phyloP scores from a whole-genome alignment of 768 basidiomycete species.

The Psilocybe sp. region DNA sequence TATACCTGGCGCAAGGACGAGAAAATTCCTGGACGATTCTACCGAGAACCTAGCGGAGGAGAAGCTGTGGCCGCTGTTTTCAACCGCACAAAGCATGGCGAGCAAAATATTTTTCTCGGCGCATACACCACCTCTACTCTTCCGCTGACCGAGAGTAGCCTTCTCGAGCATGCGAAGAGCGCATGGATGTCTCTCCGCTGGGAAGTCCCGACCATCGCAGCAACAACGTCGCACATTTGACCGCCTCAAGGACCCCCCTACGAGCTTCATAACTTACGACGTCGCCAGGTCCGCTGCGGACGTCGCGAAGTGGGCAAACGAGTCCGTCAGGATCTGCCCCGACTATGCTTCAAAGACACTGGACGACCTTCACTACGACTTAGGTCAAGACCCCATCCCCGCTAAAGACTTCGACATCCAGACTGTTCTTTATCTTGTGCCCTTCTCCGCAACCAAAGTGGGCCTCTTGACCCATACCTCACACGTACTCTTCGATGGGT shows the following conservation, averaged over 20 bases:
- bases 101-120: conserved; percentile 17
- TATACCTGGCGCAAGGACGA: conserved; percentile 13
- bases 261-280: conserved; percentile 14
- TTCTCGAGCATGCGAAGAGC: conserved; percentile 6
- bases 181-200: conserved; percentile 17
- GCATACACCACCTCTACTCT: conserved; percentile 7
- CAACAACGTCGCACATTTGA: conserved; percentile 10
- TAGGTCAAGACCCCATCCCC: conserved; percentile 16
- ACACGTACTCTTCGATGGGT: conserved; percentile 15
- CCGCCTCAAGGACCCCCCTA: conserved; percentile 7
- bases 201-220: conserved; percentile 16
- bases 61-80: conserved; percentile 16
- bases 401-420: conserved; percentile 14
- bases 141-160: background rate
- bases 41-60: conserved; percentile 16
- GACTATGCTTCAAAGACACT: conserved; percentile 8
- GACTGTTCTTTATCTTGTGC: conserved; percentile 15
- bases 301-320: conserved; percentile 10
- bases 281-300: conserved; percentile 12
- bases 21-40: conserved; percentile 9
- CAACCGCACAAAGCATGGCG: conserved; percentile 18
- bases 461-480: conserved; percentile 16
- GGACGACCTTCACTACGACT: conserved; percentile 16
- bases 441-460: conserved; percentile 13
- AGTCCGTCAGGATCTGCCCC: conserved; percentile 7